A percentile compares a stretch with the other conserved stretches of the same genome.
Conservation (phyloP, 441 rosid species). For the Dalechampia spathulata region DNA sequence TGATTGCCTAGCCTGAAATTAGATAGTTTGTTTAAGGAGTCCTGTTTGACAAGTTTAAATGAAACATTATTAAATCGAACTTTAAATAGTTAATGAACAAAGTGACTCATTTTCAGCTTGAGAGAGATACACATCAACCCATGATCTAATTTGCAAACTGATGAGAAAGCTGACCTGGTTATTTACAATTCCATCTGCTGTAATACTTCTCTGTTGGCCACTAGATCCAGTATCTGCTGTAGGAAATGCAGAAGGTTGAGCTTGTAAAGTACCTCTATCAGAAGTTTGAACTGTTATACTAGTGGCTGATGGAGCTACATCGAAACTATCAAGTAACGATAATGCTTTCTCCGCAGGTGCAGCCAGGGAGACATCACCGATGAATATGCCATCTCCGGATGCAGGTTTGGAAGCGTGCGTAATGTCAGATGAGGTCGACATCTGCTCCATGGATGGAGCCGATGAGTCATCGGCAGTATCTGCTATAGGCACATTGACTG, state of each 20-base stretch:
- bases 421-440: background rate
- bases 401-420: background rate
- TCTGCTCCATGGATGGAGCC: constrained; percentile 9
- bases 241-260: constrained; percentile 21
- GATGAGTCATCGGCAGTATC: constrained; percentile 6
- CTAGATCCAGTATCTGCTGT: constrained; percentile 11
- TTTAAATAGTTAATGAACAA: too few species aligned
- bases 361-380: background rate
- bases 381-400: constrained; percentile 3
- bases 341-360: constrained; percentile 4
- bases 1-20: too few species aligned
- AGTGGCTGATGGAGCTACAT: constrained; percentile 7
- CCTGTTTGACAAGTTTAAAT: too few species aligned
- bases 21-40: too few species aligned
- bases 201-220: constrained; percentile 17
- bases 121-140: background rate
- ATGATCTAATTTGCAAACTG: constrained; percentile 5
- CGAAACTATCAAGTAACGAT: constrained; percentile 10
- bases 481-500: constrained; percentile 1
- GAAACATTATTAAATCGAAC: too few species aligned
- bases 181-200: constrained; percentile 10
- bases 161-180: constrained; percentile 32
- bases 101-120: too few species aligned
- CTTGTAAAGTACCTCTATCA: constrained; percentile 18
- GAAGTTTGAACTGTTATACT: constrained; percentile 22